These are phyloP conservation scores for Discostella stelligeroides DNA, from an alignment of 108 stramenopile species.

Conservation along the genomic window DNA sequence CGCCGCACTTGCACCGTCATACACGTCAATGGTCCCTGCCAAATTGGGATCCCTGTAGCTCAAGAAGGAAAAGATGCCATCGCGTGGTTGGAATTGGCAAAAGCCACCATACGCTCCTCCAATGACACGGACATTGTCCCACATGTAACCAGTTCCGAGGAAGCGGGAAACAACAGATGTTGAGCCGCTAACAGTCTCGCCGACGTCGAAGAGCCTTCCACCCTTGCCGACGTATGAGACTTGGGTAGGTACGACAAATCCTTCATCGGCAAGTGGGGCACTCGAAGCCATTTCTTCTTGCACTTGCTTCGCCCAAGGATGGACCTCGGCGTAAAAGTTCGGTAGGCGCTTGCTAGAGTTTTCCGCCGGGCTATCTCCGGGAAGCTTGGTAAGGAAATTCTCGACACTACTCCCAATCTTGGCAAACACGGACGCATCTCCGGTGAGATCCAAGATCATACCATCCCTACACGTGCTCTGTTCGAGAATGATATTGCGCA, in stretches of 20 bases:
- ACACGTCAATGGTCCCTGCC: constrained; percentile 90
- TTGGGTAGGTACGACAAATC: constrained; percentile 94
- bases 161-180: constrained; percentile 78
- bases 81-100: constrained; percentile 84
- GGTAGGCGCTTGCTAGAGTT: constrained; percentile 60
- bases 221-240: constrained; percentile 95
- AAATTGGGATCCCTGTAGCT: constrained; percentile 97
- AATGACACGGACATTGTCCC: constrained; percentile 95
- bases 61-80: constrained; percentile 84
- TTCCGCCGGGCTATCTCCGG: constrained; percentile 68
- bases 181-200: constrained; percentile 82
- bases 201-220: constrained; percentile 82
- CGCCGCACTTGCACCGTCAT: constrained; percentile 89
- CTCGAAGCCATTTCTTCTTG: constrained; percentile 75
- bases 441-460: constrained; percentile 94
- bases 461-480: constrained; percentile 72
- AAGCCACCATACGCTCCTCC: constrained; percentile 96
- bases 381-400: constrained; percentile 70
- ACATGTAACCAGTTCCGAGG: constrained; percentile 90
- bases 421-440: constrained; percentile 72
- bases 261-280: constrained; percentile 81
- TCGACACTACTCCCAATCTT: constrained; percentile 72
- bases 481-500: constrained; percentile 79
- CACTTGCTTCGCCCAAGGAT: constrained; percentile 81
- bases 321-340: constrained; percentile 70